A percentile compares a stretch with the other conserved stretches of the same genome.
These are phyloP conservation scores for Oryza nivara DNA, from an alignment of 176 grass and related monocot genomes.

Conservation along the genomic window DNA sequence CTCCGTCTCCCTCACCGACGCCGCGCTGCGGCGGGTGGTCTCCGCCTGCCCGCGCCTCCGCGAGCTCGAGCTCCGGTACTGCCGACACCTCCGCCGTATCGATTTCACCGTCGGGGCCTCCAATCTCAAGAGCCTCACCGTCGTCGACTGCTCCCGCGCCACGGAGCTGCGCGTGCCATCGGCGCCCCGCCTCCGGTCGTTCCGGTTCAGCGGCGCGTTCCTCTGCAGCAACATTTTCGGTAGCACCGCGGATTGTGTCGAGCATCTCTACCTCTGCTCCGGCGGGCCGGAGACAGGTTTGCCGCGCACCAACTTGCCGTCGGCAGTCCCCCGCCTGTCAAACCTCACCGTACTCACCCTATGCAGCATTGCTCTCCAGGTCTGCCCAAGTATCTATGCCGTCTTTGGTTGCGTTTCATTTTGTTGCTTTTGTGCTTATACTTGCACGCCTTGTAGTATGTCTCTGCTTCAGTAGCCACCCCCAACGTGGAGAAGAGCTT, in stretches of 20 bases:
- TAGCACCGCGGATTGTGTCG: conserved; percentile 8
- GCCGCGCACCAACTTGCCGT: conserved; percentile 57
- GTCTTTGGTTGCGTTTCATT: conserved; percentile 13
- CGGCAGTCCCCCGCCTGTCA: conserved; percentile 36
- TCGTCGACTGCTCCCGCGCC: conserved; percentile 76
- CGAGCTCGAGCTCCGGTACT: conserved; percentile 65
- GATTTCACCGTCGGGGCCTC: conserved; percentile 46
- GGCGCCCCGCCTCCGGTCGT: conserved; percentile 54
- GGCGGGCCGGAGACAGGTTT: conserved; percentile 47
- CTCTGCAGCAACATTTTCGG: conserved; percentile 56
- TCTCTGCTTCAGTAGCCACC: conserved; percentile 47
- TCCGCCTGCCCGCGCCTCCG: conserved; percentile 66
- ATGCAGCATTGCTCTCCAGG: conserved; percentile 92
- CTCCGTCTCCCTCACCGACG: conserved; percentile 57
- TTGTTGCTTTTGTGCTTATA: conserved; percentile 34
- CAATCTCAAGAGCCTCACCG: conserved; percentile 69
- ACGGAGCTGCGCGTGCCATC: conserved; percentile 51
- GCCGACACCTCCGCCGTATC: conserved; percentile 65
- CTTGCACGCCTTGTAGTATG: conserved; percentile 48
- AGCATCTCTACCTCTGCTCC: conserved; percentile 71
- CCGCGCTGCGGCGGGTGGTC: conserved; percentile 63
- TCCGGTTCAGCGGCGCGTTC: conserved; percentile 69
- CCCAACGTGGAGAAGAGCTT: conserved; percentile 44
- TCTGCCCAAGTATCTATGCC: conserved; percentile 22
- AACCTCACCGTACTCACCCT: conserved; percentile 76